Evolutionary conservation across 2,329 filamentous ascomycete genomes (phyloP), one percentile per base, ranked within the genome.

Genomic region (Fusarium pseudograminearum): DNA sequence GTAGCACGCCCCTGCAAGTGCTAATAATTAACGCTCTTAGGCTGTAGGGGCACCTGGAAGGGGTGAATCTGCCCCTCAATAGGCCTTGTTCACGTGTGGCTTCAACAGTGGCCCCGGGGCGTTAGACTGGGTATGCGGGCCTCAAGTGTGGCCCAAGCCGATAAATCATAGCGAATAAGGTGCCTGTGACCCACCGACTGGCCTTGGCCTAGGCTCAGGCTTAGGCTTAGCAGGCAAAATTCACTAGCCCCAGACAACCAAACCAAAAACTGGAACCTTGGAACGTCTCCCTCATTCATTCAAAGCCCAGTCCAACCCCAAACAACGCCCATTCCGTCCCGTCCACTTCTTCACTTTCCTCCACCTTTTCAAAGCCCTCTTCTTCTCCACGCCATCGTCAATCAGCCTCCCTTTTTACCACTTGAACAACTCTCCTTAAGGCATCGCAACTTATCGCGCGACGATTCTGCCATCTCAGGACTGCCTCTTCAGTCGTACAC

Each of bases 181-280:
- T 60, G 63, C 67, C 52, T 47, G 63, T 71, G 67, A 68, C 51
- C 63, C 57, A 40, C 52, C 48, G 30, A 38, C 36, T 22, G 12
- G 36, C 16, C 15, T 16, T 44, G 16, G 54, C 41, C 64, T 47
- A 59, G 42, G 34, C 59, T 47, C 33, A 30, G 11, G 28, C 59
- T 52, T 38, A 30, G 11, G 28, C 59, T 52, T 38, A 65, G 34
- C 48, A 52, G 65, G 59, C 59, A 70, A 70, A 64, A 67, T 63
- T 64, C 57, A 65, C 61, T 66, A 71, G 66, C 57, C 61, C 65
- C 69, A 60, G 57, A 68, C 56, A 71, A 71, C 58, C 48, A 70
- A 71, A 73, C 28, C 28, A 30, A 30, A 30, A 69, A 60, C 42
- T 64, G 57, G 60, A 63, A 57, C 57, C 66, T 65, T 53, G 50